A percentile compares a stretch with the other conserved stretches of the same genome.
Conservation (phyloP, 2,329 filamentous ascomycete species). For the Colletotrichum cereale region DNA sequence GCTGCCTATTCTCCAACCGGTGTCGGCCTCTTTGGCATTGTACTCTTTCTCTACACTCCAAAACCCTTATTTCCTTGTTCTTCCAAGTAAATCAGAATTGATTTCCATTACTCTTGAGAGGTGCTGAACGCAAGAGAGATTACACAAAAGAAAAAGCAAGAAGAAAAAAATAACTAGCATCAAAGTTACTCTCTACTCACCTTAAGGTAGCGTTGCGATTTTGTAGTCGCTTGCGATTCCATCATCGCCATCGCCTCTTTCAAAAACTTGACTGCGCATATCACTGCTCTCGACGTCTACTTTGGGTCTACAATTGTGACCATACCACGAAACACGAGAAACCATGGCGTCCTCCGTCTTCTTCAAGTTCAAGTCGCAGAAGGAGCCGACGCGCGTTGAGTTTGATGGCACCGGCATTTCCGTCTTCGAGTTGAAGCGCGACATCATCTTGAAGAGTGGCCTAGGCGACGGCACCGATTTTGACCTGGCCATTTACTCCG, state of each 20-base stretch:
- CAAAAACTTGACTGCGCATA: constrained; percentile 8
- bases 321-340: constrained; percentile 40
- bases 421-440: constrained; percentile 98
- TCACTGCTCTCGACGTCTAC: constrained; percentile 19
- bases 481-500: constrained; percentile 92
- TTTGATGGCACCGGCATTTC: constrained; percentile 98
- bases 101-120: constrained; percentile 55
- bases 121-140: constrained; percentile 48
- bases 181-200: constrained; percentile 40
- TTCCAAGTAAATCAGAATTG: constrained; percentile 65
- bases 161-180: constrained; percentile 46
- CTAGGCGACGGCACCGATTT: constrained; percentile 97
- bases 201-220: constrained; percentile 30
- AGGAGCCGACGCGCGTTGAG: constrained; percentile 91
- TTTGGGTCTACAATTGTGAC: constrained; percentile 27
- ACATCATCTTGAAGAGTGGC: constrained; percentile 95
- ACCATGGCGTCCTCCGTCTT: constrained; percentile 97
- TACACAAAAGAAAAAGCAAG: constrained; percentile 31
- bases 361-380: constrained; percentile 99
- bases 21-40: constrained; percentile 44
- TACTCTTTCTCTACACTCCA: constrained; percentile 43
- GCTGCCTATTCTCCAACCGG: constrained; percentile 41
- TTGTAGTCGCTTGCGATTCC: constrained; percentile 27
- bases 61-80: constrained; percentile 43
- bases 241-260: constrained; percentile 16